Evolutionary conservation across 805 yeast species (phyloP), one percentile per base, ranked within the genome.

Genomic region (Nakazawaea anatomiae): DNA sequence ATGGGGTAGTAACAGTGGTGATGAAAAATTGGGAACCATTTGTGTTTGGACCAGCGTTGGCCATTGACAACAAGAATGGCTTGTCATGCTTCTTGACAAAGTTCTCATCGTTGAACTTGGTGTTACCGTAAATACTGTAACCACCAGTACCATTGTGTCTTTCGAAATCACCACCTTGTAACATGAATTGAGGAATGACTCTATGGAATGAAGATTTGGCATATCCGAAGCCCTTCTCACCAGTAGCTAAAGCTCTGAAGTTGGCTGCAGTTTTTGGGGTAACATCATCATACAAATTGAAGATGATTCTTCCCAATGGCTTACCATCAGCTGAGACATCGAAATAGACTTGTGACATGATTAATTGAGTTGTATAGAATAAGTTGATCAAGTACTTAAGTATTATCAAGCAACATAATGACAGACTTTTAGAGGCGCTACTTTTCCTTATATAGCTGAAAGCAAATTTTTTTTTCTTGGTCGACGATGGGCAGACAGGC

Each of bases 1-100:
- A 88, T 54, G 94, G 86, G 64, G 85, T 76, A 59, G 85, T 77
- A 50, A 87, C 91, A 52, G 96, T 89, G 70, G 97, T 89, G 75
- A 89, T 86, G 81, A 92, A 91, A 75, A 91, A 91, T 76, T 91
- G 98, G 51, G 97, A 90, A 52, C 97, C 97, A 76, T 92, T 92
- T 75, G 97, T 89, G 84, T 89, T 88, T 72, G 96, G 96, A 62
- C 97, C 97, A 57, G 97, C 95, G 70, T 92, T 92, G 70, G 97
- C 97, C 97, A 92, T 92, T 56, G 96, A 89, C 71, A 72, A 86
- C 74, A 80, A 90, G 58, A 79, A 80, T 79, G 77, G 95, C 83
- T 71, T 82, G 76, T 75, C 76, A 74, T 92, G 97, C 66, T 71
- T 83, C 74, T 75, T 74, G 66, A 63, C 57, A 66, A 87, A 87